A percentile compares a stretch with the other conserved stretches of the same genome.
phyloP scores from a whole-genome alignment of 2,329 filamentous ascomycete genomes.

The Xylaria digitata region DNA sequence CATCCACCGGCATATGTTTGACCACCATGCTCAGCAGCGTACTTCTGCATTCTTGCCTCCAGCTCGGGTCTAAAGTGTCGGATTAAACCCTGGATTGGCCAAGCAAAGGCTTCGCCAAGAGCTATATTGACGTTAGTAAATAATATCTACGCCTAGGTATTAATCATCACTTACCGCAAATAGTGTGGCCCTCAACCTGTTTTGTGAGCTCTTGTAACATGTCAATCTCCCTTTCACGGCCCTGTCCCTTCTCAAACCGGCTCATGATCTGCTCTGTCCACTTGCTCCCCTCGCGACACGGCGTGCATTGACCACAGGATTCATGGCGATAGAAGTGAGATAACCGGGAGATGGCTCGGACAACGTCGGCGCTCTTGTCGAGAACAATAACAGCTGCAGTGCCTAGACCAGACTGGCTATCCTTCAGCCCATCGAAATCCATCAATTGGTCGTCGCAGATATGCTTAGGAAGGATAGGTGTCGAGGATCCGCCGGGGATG shows the following conservation, averaged over 20 bases:
- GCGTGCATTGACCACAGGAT: slow-evolving; percentile 97
- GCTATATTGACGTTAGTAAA: slow-evolving; percentile 61
- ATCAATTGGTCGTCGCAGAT: slow-evolving; percentile 96
- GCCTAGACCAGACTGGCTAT: slow-evolving; percentile 95
- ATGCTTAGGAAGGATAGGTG: slow-evolving; percentile 89
- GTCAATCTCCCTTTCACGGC: slow-evolving; percentile 91
- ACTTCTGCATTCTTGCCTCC: slow-evolving; percentile 88
- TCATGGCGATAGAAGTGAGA: slow-evolving; percentile 99
- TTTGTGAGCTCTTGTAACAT: slow-evolving; percentile 99
- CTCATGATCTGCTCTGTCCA: slow-evolving; percentile 99
- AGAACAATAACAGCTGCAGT: slow-evolving; percentile 99
- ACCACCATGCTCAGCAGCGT: slow-evolving; percentile 77
- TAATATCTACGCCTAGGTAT: neutral
- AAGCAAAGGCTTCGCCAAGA: slow-evolving; percentile 96
- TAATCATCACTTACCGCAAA: slow-evolving; percentile 76
- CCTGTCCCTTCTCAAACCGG: slow-evolving; percentile 92
- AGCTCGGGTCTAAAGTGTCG: slow-evolving; percentile 97
- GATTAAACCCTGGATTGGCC: slow-evolving; percentile 98
- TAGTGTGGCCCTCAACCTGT: slow-evolving; percentile 99
- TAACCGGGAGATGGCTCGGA: slow-evolving; percentile 91
- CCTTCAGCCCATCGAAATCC: slow-evolving; percentile 99
- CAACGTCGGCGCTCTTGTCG: slow-evolving; percentile 97
- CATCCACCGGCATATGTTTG: slow-evolving; percentile 87
- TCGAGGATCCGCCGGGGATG: slow-evolving; percentile 96
- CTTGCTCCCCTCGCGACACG: slow-evolving; percentile 98